Evolutionary conservation across 192 early-diverging fungal genomes (phyloP).

Genomic region (Entomortierella parvispora): DNA sequence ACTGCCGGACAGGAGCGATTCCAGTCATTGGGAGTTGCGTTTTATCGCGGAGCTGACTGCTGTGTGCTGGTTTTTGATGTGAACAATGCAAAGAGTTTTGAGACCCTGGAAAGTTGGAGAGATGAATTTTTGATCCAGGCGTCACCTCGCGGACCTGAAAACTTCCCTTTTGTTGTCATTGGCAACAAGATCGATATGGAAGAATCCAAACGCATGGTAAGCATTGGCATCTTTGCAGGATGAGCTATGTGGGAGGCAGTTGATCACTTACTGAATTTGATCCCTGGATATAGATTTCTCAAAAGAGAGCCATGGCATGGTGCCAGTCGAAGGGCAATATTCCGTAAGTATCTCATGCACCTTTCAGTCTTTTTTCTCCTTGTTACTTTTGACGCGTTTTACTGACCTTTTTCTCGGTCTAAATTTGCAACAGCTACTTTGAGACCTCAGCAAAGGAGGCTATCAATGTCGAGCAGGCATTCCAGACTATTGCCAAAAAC

Average conservation of each 20-base stretch:
- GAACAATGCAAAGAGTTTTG: conserved; percentile 93
- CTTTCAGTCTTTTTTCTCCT: too few species aligned
- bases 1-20: conserved; percentile 99
- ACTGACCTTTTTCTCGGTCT: too few species aligned
- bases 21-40: conserved; percentile 97
- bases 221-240: too few species aligned
- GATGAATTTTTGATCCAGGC: conserved; percentile 99
- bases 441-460: conserved; percentile 98
- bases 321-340: conserved; percentile 96
- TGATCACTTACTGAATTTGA: too few species aligned
- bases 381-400: too few species aligned
- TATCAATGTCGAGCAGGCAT: conserved; percentile 98
- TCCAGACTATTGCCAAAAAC: conserved; percentile 94
- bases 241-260: too few species aligned
- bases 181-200: conserved; percentile 99
- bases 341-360: conserved; percentile 55
- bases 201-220: conserved; percentile 88
- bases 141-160: conserved; percentile 92
- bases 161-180: conserved; percentile 99
- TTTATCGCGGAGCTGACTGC: conserved; percentile 99
- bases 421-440: conserved; percentile 82
- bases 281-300: conserved; percentile 72
- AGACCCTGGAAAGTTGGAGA: conserved; percentile 96
- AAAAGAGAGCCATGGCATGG: conserved; percentile 96
- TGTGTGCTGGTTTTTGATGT: conserved; percentile 98